Percentiles rank a stretch among this genome's conserved stretches.
Conservation (phyloP, 345 rosid genomes). For the Populus davidiana region DNA sequence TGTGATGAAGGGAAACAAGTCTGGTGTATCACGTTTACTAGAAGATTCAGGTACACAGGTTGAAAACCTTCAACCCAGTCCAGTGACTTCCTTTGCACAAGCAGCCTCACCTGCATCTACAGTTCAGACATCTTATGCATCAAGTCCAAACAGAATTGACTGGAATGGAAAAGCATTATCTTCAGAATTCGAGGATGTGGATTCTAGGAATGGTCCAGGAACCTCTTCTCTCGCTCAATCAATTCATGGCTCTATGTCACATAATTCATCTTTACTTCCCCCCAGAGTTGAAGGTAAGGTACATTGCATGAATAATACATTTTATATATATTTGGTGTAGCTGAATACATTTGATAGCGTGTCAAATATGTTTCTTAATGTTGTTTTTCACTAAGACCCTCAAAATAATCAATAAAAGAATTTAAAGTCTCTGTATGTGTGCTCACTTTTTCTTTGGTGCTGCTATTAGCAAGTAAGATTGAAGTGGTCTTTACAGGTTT, state of each 20-base stretch:
- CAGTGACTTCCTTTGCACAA: constrained; percentile 29
- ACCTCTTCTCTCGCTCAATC: constrained; percentile 22
- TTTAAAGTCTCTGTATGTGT: neutral
- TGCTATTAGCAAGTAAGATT: too few relatives aligned
- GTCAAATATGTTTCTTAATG: neutral
- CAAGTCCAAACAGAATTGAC: constrained; percentile 30
- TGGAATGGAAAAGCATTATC: constrained; percentile 39
- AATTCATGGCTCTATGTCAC: constrained; percentile 10
- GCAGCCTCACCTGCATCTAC: constrained; percentile 30
- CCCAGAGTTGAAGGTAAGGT: constrained; percentile 36
- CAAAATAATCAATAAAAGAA: neutral
- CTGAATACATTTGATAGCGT: neutral
- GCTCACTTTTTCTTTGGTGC: too few relatives aligned
- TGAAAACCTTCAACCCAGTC: constrained; percentile 36
- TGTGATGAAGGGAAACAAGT: constrained; percentile 46
- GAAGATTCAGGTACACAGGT: constrained; percentile 30
- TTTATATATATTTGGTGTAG: neutral
- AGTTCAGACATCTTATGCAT: constrained; percentile 32
- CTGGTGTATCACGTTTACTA: constrained; percentile 33
- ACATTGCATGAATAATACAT: constrained; percentile 3
- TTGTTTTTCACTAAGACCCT: neutral
- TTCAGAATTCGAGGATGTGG: constrained; percentile 42
- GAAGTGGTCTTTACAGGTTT: too few relatives aligned
- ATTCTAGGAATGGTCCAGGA: constrained; percentile 25
- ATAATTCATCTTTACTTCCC: constrained; percentile 27